Conservation (phyloP, 169 alveolate genomes). For the Plasmodium coatneyi region DNA sequence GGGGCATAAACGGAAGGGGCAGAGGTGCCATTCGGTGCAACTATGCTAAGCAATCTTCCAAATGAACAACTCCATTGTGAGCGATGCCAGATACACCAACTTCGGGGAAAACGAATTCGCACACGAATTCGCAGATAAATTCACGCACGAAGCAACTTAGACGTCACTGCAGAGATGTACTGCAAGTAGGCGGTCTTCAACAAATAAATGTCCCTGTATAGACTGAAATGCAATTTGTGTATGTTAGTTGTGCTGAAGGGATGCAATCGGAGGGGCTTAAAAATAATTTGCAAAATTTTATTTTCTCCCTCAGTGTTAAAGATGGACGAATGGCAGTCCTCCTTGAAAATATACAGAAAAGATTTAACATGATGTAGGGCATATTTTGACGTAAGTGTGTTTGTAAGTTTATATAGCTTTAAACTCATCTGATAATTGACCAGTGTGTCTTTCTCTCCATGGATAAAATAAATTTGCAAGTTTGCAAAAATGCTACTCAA, state of each 20-base stretch:
- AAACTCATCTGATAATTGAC: constrained; percentile 70
- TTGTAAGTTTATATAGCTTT: constrained; percentile 24
- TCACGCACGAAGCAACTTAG: neutral
- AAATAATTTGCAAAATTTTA: constrained; percentile 51
- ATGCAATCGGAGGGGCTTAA: constrained; percentile 57
- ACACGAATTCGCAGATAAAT: neutral
- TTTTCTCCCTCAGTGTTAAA: constrained; percentile 61
- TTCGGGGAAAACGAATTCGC: neutral
- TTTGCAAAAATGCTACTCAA: constrained; percentile 22
- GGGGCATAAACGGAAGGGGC: neutral
- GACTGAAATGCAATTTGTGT: constrained; percentile 48
- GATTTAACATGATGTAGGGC: constrained; percentile 12
- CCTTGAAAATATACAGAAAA: constrained; percentile 39
- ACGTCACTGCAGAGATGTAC: constrained; percentile 11
- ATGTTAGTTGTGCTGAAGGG: constrained; percentile 66
- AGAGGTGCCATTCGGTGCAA: neutral
- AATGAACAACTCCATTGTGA: neutral
- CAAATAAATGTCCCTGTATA: constrained; percentile 56
- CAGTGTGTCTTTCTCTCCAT: constrained; percentile 66
- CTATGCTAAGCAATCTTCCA: neutral
- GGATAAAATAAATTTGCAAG: constrained; percentile 58
- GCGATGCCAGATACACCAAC: neutral
- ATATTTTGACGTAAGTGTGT: constrained; percentile 35
- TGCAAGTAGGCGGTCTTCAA: constrained; percentile 47
- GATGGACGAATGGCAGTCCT: constrained; percentile 69